These are phyloP conservation scores for Iodosphaeria phyllophila DNA, from an alignment of 2,329 filamentous ascomycete species.

Conservation along the genomic window DNA sequence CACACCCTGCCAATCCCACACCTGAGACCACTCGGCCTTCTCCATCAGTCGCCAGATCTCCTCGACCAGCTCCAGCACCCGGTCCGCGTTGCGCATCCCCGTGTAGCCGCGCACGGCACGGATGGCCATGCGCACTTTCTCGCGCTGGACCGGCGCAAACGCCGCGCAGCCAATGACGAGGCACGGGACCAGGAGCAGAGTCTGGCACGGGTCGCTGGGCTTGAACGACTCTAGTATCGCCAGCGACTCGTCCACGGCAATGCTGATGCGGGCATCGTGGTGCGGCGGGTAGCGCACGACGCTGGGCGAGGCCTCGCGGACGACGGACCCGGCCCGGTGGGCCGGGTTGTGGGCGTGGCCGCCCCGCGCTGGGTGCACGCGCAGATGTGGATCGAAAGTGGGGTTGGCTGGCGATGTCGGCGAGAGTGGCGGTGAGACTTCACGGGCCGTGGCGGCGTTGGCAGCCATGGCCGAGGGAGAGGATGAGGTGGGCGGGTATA, in stretches of 20 bases:
- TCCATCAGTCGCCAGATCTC: slow-evolving; percentile 42
- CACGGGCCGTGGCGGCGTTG: neutral
- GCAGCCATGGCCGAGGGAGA: slow-evolving; percentile 3
- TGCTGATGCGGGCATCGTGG: slow-evolving; percentile 30
- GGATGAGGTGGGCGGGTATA: slow-evolving; percentile 29
- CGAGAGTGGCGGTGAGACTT: slow-evolving; percentile 6
- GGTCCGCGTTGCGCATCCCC: slow-evolving; percentile 37
- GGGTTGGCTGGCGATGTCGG: slow-evolving; percentile 6
- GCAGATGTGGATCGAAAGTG: slow-evolving; percentile 2
- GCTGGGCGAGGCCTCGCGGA: too few relatives aligned
- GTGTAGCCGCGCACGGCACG: slow-evolving; percentile 36
- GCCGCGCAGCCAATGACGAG: slow-evolving; percentile 42
- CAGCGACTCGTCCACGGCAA: slow-evolving; percentile 38
- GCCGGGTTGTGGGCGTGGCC: slow-evolving; percentile 4
- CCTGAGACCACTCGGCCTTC: slow-evolving; percentile 32
- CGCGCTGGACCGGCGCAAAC: slow-evolving; percentile 31
- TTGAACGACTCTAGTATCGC: slow-evolving; percentile 33
- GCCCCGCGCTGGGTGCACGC: slow-evolving; percentile 10
- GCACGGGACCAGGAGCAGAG: slow-evolving; percentile 39
- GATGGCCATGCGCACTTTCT: slow-evolving; percentile 30
- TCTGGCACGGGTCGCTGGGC: slow-evolving; percentile 38
- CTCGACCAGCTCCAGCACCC: slow-evolving; percentile 32
- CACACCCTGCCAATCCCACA: slow-evolving; percentile 47
- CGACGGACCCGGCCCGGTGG: slow-evolving; percentile 15
- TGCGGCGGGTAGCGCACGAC: slow-evolving; percentile 26